Evolutionary conservation across 1,284 basidiomycete genomes (phyloP).

Genomic region (Cryptococcus sp.): DNA sequence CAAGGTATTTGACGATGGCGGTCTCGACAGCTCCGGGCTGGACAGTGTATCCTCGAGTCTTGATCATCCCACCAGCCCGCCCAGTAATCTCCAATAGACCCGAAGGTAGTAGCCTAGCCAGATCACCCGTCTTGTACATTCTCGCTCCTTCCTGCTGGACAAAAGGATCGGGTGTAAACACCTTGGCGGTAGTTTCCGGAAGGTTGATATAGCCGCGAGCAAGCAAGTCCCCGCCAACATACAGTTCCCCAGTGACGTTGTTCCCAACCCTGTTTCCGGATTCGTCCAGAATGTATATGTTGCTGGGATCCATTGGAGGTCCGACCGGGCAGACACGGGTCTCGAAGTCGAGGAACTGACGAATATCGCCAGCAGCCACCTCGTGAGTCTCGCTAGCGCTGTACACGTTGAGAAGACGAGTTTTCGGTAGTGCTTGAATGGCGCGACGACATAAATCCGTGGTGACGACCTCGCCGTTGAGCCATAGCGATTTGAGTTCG

Average conservation of each 20-base stretch:
- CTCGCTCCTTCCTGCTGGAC: conserved; percentile 12
- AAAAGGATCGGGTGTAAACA: conserved; percentile 26
- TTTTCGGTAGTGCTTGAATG: conserved; percentile 30
- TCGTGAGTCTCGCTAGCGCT: conserved; percentile 43
- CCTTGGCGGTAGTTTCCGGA: conserved; percentile 33
- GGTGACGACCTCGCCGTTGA: conserved; percentile 43
- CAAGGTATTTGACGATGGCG: conserved; percentile 34
- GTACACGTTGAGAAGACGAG: conserved; percentile 39
- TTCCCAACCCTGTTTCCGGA: conserved; percentile 21
- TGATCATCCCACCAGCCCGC: conserved; percentile 41
- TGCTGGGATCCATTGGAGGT: conserved; percentile 25
- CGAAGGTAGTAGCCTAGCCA: conserved; percentile 23
- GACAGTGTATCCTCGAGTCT: conserved; percentile 39
- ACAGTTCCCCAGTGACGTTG: conserved; percentile 32
- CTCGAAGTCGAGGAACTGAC: conserved; percentile 11
- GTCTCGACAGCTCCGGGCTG: conserved; percentile 33
- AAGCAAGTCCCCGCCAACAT: conserved; percentile 33
- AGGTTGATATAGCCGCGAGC: conserved; percentile 40
- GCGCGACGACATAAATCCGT: conserved; percentile 32
- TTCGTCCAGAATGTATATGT: conserved; percentile 38
- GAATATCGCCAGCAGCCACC: conserved; percentile 34
- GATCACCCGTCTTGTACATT: conserved; percentile 39
- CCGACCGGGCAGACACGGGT: conserved; percentile 31
- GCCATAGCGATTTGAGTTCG: conserved; percentile 33
- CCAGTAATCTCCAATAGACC: conserved; percentile 39